A percentile compares a stretch with the other conserved stretches of the same genome.
Evolutionary conservation across 164 flowering plant genomes (phyloP).

Genomic region (Sedum album): DNA sequence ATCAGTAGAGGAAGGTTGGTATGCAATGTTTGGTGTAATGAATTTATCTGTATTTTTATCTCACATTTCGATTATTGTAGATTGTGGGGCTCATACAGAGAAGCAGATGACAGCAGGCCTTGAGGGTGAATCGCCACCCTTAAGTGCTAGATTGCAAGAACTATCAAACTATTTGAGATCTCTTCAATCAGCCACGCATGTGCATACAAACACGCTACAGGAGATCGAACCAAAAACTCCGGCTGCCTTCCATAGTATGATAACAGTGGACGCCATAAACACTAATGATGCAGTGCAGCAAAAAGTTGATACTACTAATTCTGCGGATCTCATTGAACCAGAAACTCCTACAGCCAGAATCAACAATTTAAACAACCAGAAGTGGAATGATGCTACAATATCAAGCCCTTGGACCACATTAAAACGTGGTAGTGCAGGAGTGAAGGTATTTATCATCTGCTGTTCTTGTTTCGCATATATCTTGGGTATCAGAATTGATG

Average conservation of each 20-base stretch:
- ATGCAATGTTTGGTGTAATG: background rate
- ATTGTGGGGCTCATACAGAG: slow-evolving; percentile 13
- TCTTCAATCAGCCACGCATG: slow-evolving; percentile 30
- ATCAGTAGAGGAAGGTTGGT: background rate
- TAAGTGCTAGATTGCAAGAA: slow-evolving; percentile 40
- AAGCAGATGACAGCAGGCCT: slow-evolving; percentile 11
- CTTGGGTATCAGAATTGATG: background rate
- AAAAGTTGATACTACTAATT: too few species aligned
- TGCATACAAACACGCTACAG: slow-evolving; percentile 14
- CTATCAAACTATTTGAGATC: slow-evolving; percentile 37
- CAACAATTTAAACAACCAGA: background rate
- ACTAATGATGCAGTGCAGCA: too few species aligned
- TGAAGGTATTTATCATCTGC: slow-evolving; percentile 37
- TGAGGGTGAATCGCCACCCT: slow-evolving; percentile 39
- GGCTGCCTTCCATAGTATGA: slow-evolving; percentile 9
- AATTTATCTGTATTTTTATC: background rate
- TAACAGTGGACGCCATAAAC: background rate
- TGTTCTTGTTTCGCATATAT: background rate
- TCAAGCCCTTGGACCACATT: slow-evolving; percentile 30
- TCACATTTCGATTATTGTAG: slow-evolving; percentile 12
- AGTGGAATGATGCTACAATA: background rate
- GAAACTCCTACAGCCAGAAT: background rate
- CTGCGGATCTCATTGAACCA: background rate
- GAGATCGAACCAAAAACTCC: slow-evolving; percentile 41
- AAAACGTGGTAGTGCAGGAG: slow-evolving; percentile 25